Evolutionary conservation across 352 stramenopile species (phyloP), one percentile per base, ranked within the genome.

Genomic region (Pythium sukuiense): DNA sequence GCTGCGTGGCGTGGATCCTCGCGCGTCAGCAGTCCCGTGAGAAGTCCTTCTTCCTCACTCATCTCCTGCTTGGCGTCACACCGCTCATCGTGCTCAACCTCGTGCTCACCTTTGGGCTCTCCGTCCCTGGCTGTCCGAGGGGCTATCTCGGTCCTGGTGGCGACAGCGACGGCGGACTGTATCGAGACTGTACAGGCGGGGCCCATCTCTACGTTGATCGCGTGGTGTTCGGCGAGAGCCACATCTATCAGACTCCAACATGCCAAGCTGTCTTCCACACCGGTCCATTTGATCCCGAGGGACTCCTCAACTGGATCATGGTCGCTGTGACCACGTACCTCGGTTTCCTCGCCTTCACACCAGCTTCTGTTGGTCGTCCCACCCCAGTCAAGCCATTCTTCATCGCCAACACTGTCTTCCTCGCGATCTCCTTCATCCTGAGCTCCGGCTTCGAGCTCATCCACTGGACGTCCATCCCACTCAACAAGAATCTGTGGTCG

Each of bases 401-500:
- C 0, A 14, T 12, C 16, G 27, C 37, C 14, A 58, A 35, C 11
- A 32, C 2, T 6, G 46, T 46, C 0, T 52, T 65, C 16, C 3
- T 65, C 3, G 12, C 65, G 32, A 27, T 53, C 26, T 29, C 53
- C 18, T 14, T 53, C 1, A 1, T 37, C 9, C 11, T 67, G 24
- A 67, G 45, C 26, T 69, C 67, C 13, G 63, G 61, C 18, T 62
- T 73, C 7, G 39, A 67, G 16, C 6, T 67, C 4, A 12, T 69
- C 14, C 32, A 16, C 65, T 55, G 7, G 73, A 75, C 66, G 14
- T 54, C 46, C 33, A 81, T 96, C 30, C 87, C 88, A 16, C 39
- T 96, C 14, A 93, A 92, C 78, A 96, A 96, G 76, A 96, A 96
- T 63, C 54, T 95, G 20, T 96, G 87, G 84, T 92, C 82, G 24